A percentile compares a stretch with the other conserved stretches of the same genome.
phyloP scores from a whole-genome alignment of 306 rosid genomes.

The Pueraria montana region DNA sequence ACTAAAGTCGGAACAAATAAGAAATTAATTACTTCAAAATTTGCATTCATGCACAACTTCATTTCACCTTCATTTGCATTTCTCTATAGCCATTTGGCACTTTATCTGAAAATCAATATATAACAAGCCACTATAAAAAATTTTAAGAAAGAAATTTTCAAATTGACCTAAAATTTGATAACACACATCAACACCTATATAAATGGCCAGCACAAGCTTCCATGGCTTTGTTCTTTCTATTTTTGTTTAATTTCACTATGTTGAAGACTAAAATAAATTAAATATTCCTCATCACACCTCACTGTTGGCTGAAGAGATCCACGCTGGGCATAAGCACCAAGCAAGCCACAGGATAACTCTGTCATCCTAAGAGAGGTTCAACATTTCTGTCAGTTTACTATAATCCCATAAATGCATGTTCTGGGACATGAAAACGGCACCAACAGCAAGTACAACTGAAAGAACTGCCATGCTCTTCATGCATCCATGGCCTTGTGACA shows the following conservation, averaged over 20 bases:
- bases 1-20: slow-evolving; percentile 12
- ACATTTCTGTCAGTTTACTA: slow-evolving; percentile 46
- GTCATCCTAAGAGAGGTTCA: slow-evolving; percentile 48
- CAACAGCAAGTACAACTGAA: slow-evolving; percentile 49
- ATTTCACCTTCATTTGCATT: slow-evolving; percentile 46
- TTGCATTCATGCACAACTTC: slow-evolving; percentile 38
- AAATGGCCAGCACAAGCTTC: slow-evolving; percentile 37
- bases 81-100: slow-evolving; percentile 54
- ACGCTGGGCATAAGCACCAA: slow-evolving; percentile 27
- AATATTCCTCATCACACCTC: slow-evolving; percentile 44
- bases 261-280: slow-evolving; percentile 39
- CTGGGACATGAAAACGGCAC: slow-evolving; percentile 54
- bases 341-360: slow-evolving; percentile 10
- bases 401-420: slow-evolving; percentile 55
- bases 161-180: slow-evolving; percentile 43
- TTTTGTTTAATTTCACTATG: slow-evolving; percentile 44
- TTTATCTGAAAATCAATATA: slow-evolving; percentile 45
- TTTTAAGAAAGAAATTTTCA: slow-evolving; percentile 34
- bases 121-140: slow-evolving; percentile 37
- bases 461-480: slow-evolving; percentile 56
- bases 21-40: slow-evolving; percentile 38
- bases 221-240: slow-evolving; percentile 40
- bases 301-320: slow-evolving; percentile 5
- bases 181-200: slow-evolving; percentile 25
- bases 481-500: slow-evolving; percentile 57